Evolutionary conservation across 2,329 filamentous ascomycete species (phyloP).

Genomic region (Calonectria crousiana): DNA sequence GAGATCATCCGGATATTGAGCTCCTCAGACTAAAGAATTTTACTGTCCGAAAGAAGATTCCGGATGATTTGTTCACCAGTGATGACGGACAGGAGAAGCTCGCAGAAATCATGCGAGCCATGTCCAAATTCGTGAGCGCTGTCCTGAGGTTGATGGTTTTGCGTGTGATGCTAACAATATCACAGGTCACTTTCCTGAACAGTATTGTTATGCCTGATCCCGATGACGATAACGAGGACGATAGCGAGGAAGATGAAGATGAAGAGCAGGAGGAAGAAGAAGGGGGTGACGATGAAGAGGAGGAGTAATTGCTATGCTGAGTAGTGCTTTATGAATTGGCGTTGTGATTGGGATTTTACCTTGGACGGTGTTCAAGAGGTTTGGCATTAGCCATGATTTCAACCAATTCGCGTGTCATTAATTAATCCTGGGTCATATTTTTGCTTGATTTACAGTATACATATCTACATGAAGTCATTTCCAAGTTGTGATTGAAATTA

Average conservation of each 20-base stretch:
- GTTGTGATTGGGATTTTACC: neutral
- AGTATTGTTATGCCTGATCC: slow-evolving; percentile 80
- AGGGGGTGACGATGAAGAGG: slow-evolving; percentile 8
- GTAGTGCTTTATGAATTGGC: neutral
- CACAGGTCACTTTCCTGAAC: slow-evolving; percentile 79
- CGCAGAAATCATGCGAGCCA: slow-evolving; percentile 70
- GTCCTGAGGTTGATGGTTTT: neutral
- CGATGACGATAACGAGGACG: slow-evolving; percentile 56
- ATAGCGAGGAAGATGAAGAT: slow-evolving; percentile 52
- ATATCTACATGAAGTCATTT: slow-evolving; percentile 18
- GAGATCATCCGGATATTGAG: slow-evolving; percentile 82
- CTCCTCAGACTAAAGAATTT: slow-evolving; percentile 86
- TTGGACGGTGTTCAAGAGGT: neutral
- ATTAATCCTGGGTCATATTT: neutral
- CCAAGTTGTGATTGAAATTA: neutral
- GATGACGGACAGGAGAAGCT: slow-evolving; percentile 75
- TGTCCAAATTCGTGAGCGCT: slow-evolving; percentile 82
- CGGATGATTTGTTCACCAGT: slow-evolving; percentile 73
- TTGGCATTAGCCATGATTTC: neutral
- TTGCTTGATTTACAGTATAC: slow-evolving; percentile 3
- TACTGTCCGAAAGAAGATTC: slow-evolving; percentile 76
- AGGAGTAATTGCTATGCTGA: slow-evolving; percentile 10
- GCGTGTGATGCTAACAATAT: slow-evolving; percentile 10
- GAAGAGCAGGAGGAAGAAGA: slow-evolving; percentile 38
- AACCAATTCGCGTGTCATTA: neutral